Base-by-base conservation (phyloP, 805 yeast genomes). In the Pichia californica region DNA sequence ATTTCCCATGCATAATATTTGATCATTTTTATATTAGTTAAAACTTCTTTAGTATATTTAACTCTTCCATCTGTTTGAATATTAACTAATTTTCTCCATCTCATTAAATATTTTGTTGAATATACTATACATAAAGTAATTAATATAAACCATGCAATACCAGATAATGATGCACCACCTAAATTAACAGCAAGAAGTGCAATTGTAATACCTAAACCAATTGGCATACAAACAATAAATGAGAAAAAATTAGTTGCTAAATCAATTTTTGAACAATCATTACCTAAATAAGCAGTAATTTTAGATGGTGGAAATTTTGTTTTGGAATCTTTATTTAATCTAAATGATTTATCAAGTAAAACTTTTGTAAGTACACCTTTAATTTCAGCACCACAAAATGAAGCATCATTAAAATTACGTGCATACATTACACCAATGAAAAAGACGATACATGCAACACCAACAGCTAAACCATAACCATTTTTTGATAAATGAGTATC, bases 1-100 rank as follows among this genome's bases (percentile, higher is more conserved):
- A 70, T 70, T 63, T 89, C 97, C 96, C 96, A 89, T 1, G 94
- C 85, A 59, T 88, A 89, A 59, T 75, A 84, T 66, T 89, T 89
- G 61, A 89, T 85, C 59, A 82, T 73, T 56, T 84, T 86, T 72
- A 89, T 76, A 51, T 83, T 79, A 56, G 75, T 79, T 50, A 89
- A 68, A 25, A 88, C 76, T 61, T 89, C 98, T 51, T 85, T 82
- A 60, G 88, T 79, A 38, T 77, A 70, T 37, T 78, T 71, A 19
- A 89, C 87, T 56, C 98, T 79, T 18, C 67, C 62, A 61, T 89
- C 98, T 2, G 96, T 89, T 54, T 66, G 75, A 2, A 63, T 64
- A 44, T 77, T 78, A 9, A 86, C 80, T n/a, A 61, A 59, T 21
- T 63, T 66, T 57, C 96, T 77, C 48, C 72, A 68, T 3, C 49